These are phyloP conservation scores for Quercus berberidifolia DNA, from an alignment of 306 rosid species.

Conservation along the genomic window DNA sequence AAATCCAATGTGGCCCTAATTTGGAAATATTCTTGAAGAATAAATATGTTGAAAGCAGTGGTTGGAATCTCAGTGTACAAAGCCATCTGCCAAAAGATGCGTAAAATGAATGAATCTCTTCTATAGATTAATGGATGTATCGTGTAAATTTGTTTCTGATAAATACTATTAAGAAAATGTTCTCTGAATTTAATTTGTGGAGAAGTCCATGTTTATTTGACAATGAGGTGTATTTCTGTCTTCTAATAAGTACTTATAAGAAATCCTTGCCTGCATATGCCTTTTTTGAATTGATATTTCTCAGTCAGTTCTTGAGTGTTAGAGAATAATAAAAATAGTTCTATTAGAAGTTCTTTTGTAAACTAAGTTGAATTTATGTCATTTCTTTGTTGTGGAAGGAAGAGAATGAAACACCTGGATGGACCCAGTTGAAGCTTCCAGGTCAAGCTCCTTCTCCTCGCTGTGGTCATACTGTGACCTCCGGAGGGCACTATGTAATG, in stretches of 20 bases:
- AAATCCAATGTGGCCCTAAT: background rate
- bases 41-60: background rate
- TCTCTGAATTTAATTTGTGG: background rate
- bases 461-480: slow-evolving; percentile 88
- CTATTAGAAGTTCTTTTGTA: background rate
- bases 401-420: slow-evolving; percentile 92
- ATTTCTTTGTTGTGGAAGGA: slow-evolving; percentile 67
- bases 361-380: slow-evolving; percentile 12
- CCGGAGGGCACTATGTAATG: slow-evolving; percentile 83
- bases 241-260: background rate
- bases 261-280: background rate
- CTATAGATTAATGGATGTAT: background rate
- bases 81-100: background rate
- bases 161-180: background rate
- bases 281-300: background rate
- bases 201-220: background rate
- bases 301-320: background rate
- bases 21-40: background rate
- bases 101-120: background rate
- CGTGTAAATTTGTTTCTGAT: background rate
- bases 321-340: background rate
- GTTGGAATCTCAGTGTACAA: background rate
- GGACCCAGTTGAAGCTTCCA: slow-evolving; percentile 98
- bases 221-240: background rate
- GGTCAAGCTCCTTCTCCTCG: slow-evolving; percentile 96